A percentile compares a stretch with the other conserved stretches of the same genome.
Conservation (phyloP, 352 stramenopile species). For the Globisporangium emineosum region DNA sequence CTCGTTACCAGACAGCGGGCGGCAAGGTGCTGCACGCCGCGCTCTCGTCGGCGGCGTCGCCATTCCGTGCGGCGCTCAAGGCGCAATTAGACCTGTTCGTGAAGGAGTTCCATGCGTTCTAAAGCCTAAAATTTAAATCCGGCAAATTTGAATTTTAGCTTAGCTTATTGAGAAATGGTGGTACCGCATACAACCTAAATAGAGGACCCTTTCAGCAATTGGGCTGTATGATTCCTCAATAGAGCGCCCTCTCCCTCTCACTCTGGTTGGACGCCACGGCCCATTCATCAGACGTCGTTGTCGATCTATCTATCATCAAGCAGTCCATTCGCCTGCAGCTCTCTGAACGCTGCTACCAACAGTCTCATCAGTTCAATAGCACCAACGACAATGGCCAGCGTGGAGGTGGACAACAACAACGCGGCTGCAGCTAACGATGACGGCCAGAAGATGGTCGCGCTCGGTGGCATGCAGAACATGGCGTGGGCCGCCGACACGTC, state of each 20-base stretch:
- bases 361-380: neutral
- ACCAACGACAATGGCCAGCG: slow-evolving; percentile 10
- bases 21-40: slow-evolving; percentile 70
- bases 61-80: slow-evolving; percentile 60
- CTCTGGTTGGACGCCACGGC: neutral
- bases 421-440: slow-evolving; percentile 1
- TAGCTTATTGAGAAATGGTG: neutral
- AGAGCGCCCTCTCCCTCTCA: neutral
- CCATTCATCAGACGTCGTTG: neutral
- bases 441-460: slow-evolving; percentile 55
- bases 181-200: neutral
- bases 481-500: slow-evolving; percentile 83
- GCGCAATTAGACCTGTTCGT: slow-evolving; percentile 59
- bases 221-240: neutral
- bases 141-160: neutral
- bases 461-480: slow-evolving; percentile 88
- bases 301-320: neutral
- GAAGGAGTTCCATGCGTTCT: slow-evolving; percentile 73
- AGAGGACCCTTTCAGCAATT: neutral
- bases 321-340: neutral
- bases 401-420: slow-evolving; percentile 5
- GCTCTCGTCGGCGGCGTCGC: slow-evolving; percentile 43
- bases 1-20: slow-evolving; percentile 60
- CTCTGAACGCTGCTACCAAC: neutral
- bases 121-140: slow-evolving; percentile 17